Evolutionary conservation across 176 grass and related monocot genomes (phyloP), one percentile per base, ranked within the genome.

Genomic region (Oryza coarctata): DNA sequence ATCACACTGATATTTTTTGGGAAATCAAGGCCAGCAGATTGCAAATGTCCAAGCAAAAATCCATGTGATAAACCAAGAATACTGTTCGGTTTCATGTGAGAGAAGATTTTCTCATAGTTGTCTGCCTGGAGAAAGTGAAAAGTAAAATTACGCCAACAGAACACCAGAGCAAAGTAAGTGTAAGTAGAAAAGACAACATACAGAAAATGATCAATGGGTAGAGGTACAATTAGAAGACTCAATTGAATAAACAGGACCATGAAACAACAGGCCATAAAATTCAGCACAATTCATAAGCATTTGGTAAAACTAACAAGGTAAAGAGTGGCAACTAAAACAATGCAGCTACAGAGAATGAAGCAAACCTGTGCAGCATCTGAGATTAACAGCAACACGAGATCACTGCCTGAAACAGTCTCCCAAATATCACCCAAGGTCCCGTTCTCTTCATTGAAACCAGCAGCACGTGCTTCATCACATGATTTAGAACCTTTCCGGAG

Each of bases 321-420:
- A 79, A 47, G 18, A 12, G 62, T 27, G 66, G 61, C 29, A 52
- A 78, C 60, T 12, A 34, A 55, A 80, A 63, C 26, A 39, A 74
- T 60, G n/a, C 35, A 70, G 28, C 39, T 85, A 22, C 30, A 50
- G 55, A 84, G 49, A 2, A 79, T 75, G 20, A 77, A 50, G 29
- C 71, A 47, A 67, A 95, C 92, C 86, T 95, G 92, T 39, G 90
- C 95, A 86, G 92, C 87, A 86, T 98, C 92, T 63, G 95, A 98
- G n/a, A 98, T 98, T 22, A 98, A 80, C 84, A 98, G 78, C 83
- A 98, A 85, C 29, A 98, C 73, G 65, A 98, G 92, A 25, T 98
- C 95, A 30, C 95, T 95, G 84, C 86, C 76, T 20, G 86, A 89
- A 64, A 98, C 62, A 61, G 88, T 95, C 76, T 98, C 95, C 88